Percentiles rank a stretch among this genome's conserved stretches.
These are phyloP conservation scores for Microsporum audouinii DNA, from an alignment of 2,329 filamentous ascomycete species.

Conservation along the genomic window DNA sequence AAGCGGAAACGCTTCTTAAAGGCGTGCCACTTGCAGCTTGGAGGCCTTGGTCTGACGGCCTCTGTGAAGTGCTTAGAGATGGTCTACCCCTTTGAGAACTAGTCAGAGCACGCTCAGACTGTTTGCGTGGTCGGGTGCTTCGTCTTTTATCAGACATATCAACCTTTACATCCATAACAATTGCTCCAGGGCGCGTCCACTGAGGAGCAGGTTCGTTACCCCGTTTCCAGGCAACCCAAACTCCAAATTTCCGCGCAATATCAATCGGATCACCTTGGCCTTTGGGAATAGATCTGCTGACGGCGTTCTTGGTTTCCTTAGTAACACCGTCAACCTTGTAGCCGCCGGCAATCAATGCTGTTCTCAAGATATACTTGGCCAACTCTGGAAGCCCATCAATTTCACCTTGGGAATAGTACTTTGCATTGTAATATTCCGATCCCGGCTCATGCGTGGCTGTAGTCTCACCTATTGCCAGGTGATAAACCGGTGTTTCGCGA, in stretches of 20 bases:
- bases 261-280: constrained; percentile 50
- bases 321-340: constrained; percentile 50
- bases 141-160: constrained; percentile 44
- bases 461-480: constrained; percentile 40
- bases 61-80: neutral
- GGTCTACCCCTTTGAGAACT: constrained; percentile 19
- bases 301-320: constrained; percentile 46
- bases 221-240: constrained; percentile 58
- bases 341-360: constrained; percentile 50
- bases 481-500: constrained; percentile 46
- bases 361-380: constrained; percentile 50
- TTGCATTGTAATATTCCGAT: constrained; percentile 44
- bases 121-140: constrained; percentile 44
- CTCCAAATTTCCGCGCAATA: constrained; percentile 47
- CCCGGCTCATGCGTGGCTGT: constrained; percentile 38
- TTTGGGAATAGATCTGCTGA: constrained; percentile 53
- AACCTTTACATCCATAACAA: constrained; percentile 39
- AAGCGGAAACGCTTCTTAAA: constrained; percentile 13
- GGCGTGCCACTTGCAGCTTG: constrained; percentile 5
- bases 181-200: constrained; percentile 50
- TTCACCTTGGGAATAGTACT: constrained; percentile 53
- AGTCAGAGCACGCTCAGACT: constrained; percentile 43
- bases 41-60: neutral
- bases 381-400: constrained; percentile 50
- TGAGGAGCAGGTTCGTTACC: constrained; percentile 51